These are phyloP conservation scores for Capronia americana DNA, from an alignment of 2,329 filamentous ascomycete genomes.

Conservation along the genomic window DNA sequence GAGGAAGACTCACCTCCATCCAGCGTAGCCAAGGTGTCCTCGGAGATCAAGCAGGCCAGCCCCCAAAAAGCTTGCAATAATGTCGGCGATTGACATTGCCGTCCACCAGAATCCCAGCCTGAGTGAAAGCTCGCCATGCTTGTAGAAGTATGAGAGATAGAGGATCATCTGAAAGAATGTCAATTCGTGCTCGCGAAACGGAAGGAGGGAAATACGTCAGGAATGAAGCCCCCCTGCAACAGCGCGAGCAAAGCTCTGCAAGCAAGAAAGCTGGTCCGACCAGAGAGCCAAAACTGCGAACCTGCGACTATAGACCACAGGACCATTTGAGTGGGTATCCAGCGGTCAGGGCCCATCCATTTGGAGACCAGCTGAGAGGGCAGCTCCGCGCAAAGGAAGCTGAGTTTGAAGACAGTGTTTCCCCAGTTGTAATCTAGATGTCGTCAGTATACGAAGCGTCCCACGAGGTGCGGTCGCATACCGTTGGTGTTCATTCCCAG, in stretches of 20 bases:
- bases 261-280: conserved; percentile 50
- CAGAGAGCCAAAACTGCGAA: conserved; percentile 59
- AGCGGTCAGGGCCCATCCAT: conserved; percentile 64
- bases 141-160: conserved; percentile 51
- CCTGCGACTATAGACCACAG: conserved; percentile 62
- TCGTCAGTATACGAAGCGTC: conserved; percentile 21
- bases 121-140: conserved; percentile 44
- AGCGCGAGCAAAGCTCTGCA: conserved; percentile 57
- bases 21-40: conserved; percentile 37
- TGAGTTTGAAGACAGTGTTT: conserved; percentile 61
- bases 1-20: conserved; percentile 28
- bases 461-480: conserved; percentile 7
- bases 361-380: conserved; percentile 66
- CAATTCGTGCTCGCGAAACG: neutral
- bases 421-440: conserved; percentile 57
- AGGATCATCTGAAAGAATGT: conserved; percentile 35
- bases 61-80: conserved; percentile 52
- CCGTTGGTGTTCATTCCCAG: conserved; percentile 57
- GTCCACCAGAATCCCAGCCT: conserved; percentile 50
- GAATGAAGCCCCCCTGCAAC: conserved; percentile 59
- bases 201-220: conserved; percentile 20
- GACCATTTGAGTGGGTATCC: conserved; percentile 66
- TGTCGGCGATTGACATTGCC: conserved; percentile 54
- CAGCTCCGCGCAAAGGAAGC: conserved; percentile 62
- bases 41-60: conserved; percentile 50